These are phyloP conservation scores for Pugionium cornutum DNA, from an alignment of 345 rosid genomes.

Conservation along the genomic window DNA sequence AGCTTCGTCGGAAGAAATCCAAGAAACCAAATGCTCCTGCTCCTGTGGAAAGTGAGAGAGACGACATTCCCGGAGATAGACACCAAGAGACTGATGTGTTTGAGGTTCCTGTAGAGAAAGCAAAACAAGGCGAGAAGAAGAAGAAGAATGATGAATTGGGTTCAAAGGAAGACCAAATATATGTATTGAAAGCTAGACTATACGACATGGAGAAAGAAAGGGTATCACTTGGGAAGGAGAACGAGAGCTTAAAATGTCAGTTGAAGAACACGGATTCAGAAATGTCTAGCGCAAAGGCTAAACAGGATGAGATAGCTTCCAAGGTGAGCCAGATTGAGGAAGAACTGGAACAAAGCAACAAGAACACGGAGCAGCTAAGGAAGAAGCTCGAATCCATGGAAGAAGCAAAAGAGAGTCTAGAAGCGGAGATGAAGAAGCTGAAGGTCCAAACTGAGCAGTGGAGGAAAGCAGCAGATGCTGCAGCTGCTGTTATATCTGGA, in stretches of 20 bases:
- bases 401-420: constrained; percentile 57
- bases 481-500: constrained; percentile 62
- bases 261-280: constrained; percentile 47
- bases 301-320: constrained; percentile 50
- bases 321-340: constrained; percentile 49
- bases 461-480: constrained; percentile 93
- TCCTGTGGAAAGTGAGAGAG: constrained; percentile 34
- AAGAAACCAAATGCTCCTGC: constrained; percentile 42
- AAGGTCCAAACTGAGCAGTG: constrained; percentile 88
- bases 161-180: constrained; percentile 55
- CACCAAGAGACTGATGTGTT: constrained; percentile 69
- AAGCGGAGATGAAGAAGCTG: constrained; percentile 72
- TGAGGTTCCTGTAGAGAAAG: constrained; percentile 49
- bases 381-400: constrained; percentile 51
- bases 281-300: constrained; percentile 44
- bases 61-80: constrained; percentile 42
- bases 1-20: constrained; percentile 53
- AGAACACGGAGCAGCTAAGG: constrained; percentile 42
- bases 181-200: constrained; percentile 50
- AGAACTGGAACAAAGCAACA: constrained; percentile 59
- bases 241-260: constrained; percentile 55
- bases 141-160: constrained; percentile 17
- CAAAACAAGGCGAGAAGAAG: constrained; percentile 13
- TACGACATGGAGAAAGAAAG: constrained; percentile 58
- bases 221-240: constrained; percentile 44